phyloP scores from a whole-genome alignment of 257 asterid species.

The Eucommia ulmoides region DNA sequence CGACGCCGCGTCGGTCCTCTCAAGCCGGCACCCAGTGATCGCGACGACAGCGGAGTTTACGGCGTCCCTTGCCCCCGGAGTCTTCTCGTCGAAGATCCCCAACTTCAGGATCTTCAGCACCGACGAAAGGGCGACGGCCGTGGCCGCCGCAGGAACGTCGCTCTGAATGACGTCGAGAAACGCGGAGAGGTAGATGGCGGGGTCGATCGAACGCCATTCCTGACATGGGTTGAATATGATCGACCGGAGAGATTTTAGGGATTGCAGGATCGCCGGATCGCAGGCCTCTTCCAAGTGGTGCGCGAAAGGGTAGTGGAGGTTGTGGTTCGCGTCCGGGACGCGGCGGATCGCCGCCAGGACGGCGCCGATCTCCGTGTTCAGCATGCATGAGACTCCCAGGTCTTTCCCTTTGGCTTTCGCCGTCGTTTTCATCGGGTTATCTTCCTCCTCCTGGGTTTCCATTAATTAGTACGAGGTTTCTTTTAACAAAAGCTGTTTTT shows the following conservation, averaged over 20 bases:
- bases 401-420: constrained; percentile 43
- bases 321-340: constrained; percentile 30
- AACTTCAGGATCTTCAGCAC: constrained; percentile 61
- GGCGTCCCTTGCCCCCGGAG: constrained; percentile 50
- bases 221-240: constrained; percentile 68
- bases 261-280: constrained; percentile 44
- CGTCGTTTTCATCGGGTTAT: constrained; percentile 14
- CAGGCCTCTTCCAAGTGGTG: constrained; percentile 39
- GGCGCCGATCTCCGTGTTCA: constrained; percentile 84
- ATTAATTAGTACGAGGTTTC: too few relatives aligned
- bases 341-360: constrained; percentile 79
- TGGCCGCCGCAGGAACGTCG: constrained; percentile 72
- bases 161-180: constrained; percentile 80
- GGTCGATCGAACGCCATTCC: constrained; percentile 69
- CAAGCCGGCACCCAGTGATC: constrained; percentile 57
- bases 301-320: constrained; percentile 35
- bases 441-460: constrained; percentile 33
- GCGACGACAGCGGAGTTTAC: constrained; percentile 43
- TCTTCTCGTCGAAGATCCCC: constrained; percentile 49
- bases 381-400: constrained; percentile 78
- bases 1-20: constrained; percentile 51
- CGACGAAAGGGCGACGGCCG: constrained; percentile 68
- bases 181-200: constrained; percentile 53
- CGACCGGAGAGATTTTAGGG: constrained; percentile 56
- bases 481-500: too few relatives aligned